phyloP scores from a whole-genome alignment of 352 stramenopile genomes.

The Pythium aristosporum region DNA sequence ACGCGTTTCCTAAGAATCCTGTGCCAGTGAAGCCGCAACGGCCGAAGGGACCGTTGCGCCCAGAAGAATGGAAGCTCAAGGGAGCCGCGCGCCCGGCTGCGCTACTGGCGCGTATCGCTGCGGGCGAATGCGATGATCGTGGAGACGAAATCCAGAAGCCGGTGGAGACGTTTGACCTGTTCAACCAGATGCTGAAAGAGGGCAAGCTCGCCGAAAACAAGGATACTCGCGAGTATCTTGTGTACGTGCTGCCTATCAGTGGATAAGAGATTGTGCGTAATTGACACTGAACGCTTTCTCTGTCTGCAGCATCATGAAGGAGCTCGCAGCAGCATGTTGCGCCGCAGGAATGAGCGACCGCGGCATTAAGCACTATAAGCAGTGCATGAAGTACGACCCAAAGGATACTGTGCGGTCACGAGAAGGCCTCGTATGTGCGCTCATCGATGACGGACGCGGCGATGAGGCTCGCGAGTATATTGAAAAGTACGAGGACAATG shows the following conservation, averaged over 20 bases:
- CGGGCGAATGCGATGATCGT: conserved; percentile 74
- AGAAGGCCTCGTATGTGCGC: conserved; percentile 70
- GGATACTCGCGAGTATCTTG: conserved; percentile 70
- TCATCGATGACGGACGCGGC: conserved; percentile 79
- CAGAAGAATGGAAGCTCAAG: conserved; percentile 79
- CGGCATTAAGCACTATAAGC: conserved; percentile 81
- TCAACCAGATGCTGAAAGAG: conserved; percentile 48
- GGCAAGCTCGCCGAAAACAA: conserved; percentile 55
- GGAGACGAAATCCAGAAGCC: conserved; percentile 74
- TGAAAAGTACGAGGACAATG: conserved; percentile 50
- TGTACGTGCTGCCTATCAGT: conserved; percentile 25
- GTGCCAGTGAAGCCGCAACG: conserved; percentile 35
- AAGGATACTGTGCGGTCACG: conserved; percentile 55
- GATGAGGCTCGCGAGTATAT: conserved; percentile 69
- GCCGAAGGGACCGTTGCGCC: conserved; percentile 54
- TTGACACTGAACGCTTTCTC: neutral
- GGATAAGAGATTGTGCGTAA: neutral
- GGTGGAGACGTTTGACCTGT: conserved; percentile 77
- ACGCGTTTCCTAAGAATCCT: conserved; percentile 52
- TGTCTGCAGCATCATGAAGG: conserved; percentile 51
- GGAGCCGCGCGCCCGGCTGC: conserved; percentile 67
- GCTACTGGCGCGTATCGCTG: conserved; percentile 71
- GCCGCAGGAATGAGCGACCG: conserved; percentile 67
- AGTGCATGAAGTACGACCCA: conserved; percentile 76
- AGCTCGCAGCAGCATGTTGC: conserved; percentile 72